Evolutionary conservation across 2,329 filamentous ascomycete species (phyloP).

Genomic region (Ophiocordyceps robertsii): DNA sequence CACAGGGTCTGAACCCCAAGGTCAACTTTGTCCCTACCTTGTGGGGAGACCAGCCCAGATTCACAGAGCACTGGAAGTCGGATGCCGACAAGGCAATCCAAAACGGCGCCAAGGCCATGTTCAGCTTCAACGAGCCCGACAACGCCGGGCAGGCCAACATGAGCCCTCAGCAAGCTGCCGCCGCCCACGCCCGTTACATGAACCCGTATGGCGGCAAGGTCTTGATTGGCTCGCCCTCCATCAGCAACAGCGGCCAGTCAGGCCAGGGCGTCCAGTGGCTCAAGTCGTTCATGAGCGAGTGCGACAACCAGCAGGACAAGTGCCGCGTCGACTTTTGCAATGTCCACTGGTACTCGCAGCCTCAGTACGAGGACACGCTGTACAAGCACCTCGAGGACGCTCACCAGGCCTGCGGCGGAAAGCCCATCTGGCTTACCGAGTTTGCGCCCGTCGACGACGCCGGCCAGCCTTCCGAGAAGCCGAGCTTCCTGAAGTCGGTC

Average conservation of each 20-base stretch:
- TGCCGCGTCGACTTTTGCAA: slow-evolving; percentile 48
- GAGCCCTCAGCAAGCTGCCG: slow-evolving; percentile 35
- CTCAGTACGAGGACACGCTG: slow-evolving; percentile 34
- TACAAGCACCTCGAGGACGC: slow-evolving; percentile 38
- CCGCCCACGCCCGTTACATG: slow-evolving; percentile 38
- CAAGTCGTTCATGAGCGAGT: slow-evolving; percentile 34
- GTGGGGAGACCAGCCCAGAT: slow-evolving; percentile 35
- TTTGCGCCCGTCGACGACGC: slow-evolving; percentile 39
- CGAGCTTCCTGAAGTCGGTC: slow-evolving; percentile 34
- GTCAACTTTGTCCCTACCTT: slow-evolving; percentile 55
- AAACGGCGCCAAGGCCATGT: slow-evolving; percentile 39
- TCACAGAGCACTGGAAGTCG: slow-evolving; percentile 34
- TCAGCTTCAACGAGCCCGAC: slow-evolving; percentile 65
- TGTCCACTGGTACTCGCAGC: slow-evolving; percentile 50
- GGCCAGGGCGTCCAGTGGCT: slow-evolving; percentile 45
- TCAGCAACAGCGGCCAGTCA: slow-evolving; percentile 42
- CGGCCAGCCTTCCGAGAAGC: slow-evolving; percentile 20
- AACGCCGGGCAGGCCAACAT: slow-evolving; percentile 45
- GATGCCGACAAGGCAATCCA: slow-evolving; percentile 38
- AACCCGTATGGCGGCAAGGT: slow-evolving; percentile 39
- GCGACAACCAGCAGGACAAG: slow-evolving; percentile 17
- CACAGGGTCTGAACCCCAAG: slow-evolving; percentile 25
- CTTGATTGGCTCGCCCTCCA: slow-evolving; percentile 43
- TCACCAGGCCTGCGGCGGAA: slow-evolving; percentile 28
- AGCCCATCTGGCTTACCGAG: slow-evolving; percentile 51